Evolutionary conservation across 164 flowering plant species (phyloP).

Genomic region (Echeveria elegans): DNA sequence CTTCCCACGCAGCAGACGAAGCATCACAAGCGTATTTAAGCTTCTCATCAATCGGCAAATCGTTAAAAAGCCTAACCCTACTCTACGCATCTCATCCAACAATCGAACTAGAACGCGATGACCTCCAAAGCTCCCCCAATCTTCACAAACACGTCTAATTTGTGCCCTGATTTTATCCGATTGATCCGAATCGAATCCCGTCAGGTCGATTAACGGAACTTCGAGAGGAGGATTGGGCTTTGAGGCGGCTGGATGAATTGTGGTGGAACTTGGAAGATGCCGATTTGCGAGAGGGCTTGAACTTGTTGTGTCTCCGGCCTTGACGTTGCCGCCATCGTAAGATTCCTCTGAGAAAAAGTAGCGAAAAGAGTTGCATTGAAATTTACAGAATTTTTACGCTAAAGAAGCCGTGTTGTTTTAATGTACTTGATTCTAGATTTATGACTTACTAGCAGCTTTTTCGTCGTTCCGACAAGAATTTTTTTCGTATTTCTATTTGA

Average conservation of each 20-base stretch:
- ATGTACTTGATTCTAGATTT: no score
- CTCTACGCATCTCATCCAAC: slow-evolving; percentile 32
- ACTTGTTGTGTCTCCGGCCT: background rate
- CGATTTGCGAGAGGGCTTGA: slow-evolving; percentile 10
- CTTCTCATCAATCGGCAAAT: slow-evolving; percentile 36
- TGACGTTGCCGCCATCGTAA: background rate
- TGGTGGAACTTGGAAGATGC: slow-evolving; percentile 3
- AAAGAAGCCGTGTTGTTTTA: no score
- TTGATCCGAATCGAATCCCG: slow-evolving; percentile 17
- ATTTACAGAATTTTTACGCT: no score
- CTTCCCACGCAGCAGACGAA: slow-evolving; percentile 56
- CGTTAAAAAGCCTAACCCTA: slow-evolving; percentile 48
- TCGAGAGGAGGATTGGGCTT: slow-evolving; percentile 3
- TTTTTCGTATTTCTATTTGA: no score
- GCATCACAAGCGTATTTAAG: slow-evolving; percentile 50
- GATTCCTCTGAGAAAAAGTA: no score
- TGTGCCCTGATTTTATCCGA: slow-evolving; percentile 16
- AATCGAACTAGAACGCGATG: slow-evolving; percentile 49
- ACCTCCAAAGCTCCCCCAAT: slow-evolving; percentile 91
- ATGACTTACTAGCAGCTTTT: no score
- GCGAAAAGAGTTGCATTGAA: no score
- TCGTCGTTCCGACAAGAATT: no score
- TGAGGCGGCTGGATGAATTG: slow-evolving; percentile 8
- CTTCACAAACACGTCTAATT: slow-evolving; percentile 39
- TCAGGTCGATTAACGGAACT: slow-evolving; percentile 51